Percentiles rank a stretch among this genome's conserved stretches.
These are phyloP conservation scores for Backusella sp. DNA, from an alignment of 192 early-diverging fungal species.

Conservation along the genomic window DNA sequence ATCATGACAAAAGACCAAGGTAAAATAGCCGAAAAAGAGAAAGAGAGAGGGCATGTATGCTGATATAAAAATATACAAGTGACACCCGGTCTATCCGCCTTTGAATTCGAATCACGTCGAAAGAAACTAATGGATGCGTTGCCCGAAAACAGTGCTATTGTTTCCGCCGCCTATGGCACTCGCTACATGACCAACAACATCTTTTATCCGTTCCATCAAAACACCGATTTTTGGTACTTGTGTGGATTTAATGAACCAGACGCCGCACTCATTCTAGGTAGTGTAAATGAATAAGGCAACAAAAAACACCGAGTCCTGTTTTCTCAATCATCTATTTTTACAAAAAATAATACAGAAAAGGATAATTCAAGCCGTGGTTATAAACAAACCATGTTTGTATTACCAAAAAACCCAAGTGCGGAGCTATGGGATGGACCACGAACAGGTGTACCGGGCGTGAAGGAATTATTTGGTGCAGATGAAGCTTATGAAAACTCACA, in stretches of 20 bases:
- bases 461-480: constrained; percentile 79
- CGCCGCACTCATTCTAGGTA: constrained; percentile 65
- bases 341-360: constrained; percentile 28
- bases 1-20: constrained; percentile 70
- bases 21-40: constrained; percentile 22
- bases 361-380: constrained; percentile 58
- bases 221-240: constrained; percentile 89
- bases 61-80: constrained; percentile 36
- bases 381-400: constrained; percentile 86
- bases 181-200: constrained; percentile 88
- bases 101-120: constrained; percentile 81
- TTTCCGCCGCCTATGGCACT: constrained; percentile 74
- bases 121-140: constrained; percentile 57
- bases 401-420: constrained; percentile 66
- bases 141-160: constrained; percentile 63
- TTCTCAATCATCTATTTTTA: too few relatives aligned
- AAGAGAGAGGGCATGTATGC: neutral
- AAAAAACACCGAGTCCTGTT: too few relatives aligned
- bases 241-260: constrained; percentile 91
- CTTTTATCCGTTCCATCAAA: constrained; percentile 94
- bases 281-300: too few relatives aligned
- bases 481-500: constrained; percentile 44
- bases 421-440: constrained; percentile 95
- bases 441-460: constrained; percentile 76
- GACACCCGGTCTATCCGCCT: constrained; percentile 71